Evolutionary conservation across 176 grass and related monocot genomes (phyloP).

Genomic region (Avena sativa): DNA sequence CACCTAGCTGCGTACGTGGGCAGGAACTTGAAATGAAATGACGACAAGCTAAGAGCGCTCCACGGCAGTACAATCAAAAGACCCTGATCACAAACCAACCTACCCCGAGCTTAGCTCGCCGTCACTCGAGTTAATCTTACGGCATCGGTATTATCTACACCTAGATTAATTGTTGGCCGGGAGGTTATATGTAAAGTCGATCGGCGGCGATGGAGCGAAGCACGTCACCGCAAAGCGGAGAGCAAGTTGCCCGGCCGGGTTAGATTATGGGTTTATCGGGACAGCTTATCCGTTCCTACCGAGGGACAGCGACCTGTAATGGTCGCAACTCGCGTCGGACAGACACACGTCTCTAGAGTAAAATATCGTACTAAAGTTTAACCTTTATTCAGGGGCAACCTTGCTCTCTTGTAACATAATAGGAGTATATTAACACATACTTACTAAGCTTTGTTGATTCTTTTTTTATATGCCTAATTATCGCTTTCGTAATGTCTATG

Average conservation of each 20-base stretch:
- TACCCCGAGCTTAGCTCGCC: slow-evolving; percentile 24
- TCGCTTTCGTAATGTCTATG: too few species aligned
- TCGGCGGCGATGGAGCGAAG: too few species aligned
- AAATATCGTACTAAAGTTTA: too few species aligned
- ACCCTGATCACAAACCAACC: background rate
- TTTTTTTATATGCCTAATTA: too few species aligned
- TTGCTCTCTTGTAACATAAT: too few species aligned
- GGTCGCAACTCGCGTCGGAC: background rate
- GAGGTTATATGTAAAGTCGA: too few species aligned
- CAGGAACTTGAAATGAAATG: background rate
- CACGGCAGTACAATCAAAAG: background rate
- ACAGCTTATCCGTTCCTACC: background rate
- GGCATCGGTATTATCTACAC: background rate
- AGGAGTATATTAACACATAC: too few species aligned
- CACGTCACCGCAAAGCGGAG: too few species aligned
- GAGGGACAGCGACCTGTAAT: background rate
- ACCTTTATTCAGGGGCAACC: too few species aligned
- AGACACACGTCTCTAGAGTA: background rate
- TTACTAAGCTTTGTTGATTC: too few species aligned
- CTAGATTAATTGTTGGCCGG: background rate
- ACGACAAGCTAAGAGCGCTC: background rate
- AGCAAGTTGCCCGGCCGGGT: too few species aligned
- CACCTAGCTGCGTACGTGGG: background rate
- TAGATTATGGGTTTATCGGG: background rate
- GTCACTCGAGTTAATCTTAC: slow-evolving; percentile 35